A percentile compares a stretch with the other conserved stretches of the same genome.
Evolutionary conservation across 176 grass and related monocot genomes (phyloP).

Genomic region (Eragrostis curvula): DNA sequence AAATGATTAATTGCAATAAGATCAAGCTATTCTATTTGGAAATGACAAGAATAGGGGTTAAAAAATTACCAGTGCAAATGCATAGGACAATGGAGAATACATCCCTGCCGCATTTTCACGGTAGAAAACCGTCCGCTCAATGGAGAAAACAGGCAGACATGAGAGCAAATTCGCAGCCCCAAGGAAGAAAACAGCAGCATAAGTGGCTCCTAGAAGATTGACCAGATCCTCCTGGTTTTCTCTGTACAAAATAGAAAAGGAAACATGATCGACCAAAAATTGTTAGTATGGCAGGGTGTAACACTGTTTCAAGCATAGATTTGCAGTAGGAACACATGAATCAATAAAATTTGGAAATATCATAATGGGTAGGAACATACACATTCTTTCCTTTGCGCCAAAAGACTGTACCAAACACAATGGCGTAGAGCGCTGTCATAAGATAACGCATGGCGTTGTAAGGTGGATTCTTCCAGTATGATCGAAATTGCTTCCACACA

Average conservation of each 20-base stretch:
- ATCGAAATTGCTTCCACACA: constrained; percentile 81
- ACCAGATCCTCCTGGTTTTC: constrained; percentile 60
- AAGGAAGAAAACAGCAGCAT: constrained; percentile 81
- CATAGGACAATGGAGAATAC: constrained; percentile 92
- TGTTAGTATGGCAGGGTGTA: constrained; percentile 43
- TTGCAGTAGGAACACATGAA: constrained; percentile 17
- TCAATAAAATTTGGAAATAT: not conserved
- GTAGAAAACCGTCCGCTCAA: constrained; percentile 91
- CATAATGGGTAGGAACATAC: constrained; percentile 45
- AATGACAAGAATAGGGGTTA: not conserved
- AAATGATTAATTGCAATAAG: not conserved
- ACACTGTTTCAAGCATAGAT: constrained; percentile 7
- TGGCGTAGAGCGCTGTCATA: constrained; percentile 64
- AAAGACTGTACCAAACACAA: constrained; percentile 90
- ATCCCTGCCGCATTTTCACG: constrained; percentile 92
- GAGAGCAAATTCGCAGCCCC: constrained; percentile 62
- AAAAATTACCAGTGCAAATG: constrained; percentile 74
- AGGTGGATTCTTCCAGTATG: constrained; percentile 92
- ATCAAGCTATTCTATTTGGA: not conserved
- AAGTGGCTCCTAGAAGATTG: constrained; percentile 80
- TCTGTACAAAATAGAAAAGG: constrained; percentile 50
- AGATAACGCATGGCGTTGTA: constrained; percentile 84
- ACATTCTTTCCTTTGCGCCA: constrained; percentile 71
- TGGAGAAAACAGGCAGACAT: constrained; percentile 68
- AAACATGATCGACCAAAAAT: constrained; percentile 26